phyloP scores from a whole-genome alignment of 73 alveolate species.

The Uronychia setigera region DNA sequence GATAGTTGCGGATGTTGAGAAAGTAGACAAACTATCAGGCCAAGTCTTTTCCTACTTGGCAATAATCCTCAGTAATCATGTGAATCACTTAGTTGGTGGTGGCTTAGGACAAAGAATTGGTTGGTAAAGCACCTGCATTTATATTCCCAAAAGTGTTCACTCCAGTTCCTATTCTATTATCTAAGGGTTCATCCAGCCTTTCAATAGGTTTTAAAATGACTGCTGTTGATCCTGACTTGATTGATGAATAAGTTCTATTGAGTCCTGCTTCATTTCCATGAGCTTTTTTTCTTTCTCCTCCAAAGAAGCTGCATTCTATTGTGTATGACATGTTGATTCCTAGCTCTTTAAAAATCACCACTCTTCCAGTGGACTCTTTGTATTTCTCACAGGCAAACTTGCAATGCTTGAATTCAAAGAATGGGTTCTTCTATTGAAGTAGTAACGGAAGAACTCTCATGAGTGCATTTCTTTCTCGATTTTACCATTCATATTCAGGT shows the following conservation, averaged over 20 bases:
- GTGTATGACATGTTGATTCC: conserved; percentile 39
- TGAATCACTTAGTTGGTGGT: background rate
- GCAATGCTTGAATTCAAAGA: conserved; percentile 25
- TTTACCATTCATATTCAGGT: conserved; percentile 9
- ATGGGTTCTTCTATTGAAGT: conserved; percentile 26
- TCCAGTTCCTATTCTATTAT: background rate
- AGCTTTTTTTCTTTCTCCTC: conserved; percentile 7
- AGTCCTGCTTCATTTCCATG: background rate
- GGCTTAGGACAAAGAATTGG: too few species aligned
- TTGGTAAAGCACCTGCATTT: too few species aligned
- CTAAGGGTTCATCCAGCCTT: background rate
- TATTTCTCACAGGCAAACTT: conserved; percentile 27
- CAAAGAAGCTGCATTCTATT: conserved; percentile 38
- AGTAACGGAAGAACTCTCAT: conserved; percentile 40
- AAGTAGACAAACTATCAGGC: background rate
- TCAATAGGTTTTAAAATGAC: background rate
- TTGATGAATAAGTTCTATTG: background rate
- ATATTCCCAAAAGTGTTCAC: background rate
- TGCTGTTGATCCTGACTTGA: background rate
- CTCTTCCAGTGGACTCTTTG: conserved; percentile 51
- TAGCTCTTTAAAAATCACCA: conserved; percentile 40
- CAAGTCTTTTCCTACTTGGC: background rate
- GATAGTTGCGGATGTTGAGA: background rate
- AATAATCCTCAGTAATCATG: background rate
- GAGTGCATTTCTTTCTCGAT: conserved; percentile 37